These are phyloP conservation scores for Arthrobotrys megalospora DNA, from an alignment of 2,329 filamentous ascomycete genomes.

Conservation along the genomic window DNA sequence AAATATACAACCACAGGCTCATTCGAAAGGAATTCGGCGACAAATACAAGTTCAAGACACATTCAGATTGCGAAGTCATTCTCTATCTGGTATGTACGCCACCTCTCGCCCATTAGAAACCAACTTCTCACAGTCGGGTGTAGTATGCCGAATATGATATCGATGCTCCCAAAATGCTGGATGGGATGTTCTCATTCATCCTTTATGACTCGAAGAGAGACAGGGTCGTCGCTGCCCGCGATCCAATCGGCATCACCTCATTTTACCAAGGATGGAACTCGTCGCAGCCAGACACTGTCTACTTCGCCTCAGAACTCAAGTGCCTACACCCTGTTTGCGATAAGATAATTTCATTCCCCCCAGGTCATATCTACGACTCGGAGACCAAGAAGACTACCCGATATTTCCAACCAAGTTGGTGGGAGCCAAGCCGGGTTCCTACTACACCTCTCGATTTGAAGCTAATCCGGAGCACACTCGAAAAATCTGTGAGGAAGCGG, in stretches of 20 bases:
- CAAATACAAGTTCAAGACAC: constrained; percentile 96
- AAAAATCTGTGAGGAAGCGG: constrained; percentile 93
- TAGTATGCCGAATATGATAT: constrained; percentile 93
- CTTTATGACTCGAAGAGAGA: constrained; percentile 96
- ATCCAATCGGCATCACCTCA: constrained; percentile 96
- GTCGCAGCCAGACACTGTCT: constrained; percentile 84
- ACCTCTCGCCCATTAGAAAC: not conserved
- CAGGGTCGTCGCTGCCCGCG: constrained; percentile 91
- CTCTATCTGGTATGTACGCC: constrained; percentile 83
- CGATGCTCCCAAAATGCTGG: constrained; percentile 91
- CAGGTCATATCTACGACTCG: constrained; percentile 96
- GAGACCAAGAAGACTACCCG: constrained; percentile 85
- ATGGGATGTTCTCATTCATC: constrained; percentile 99
- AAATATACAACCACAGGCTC: constrained; percentile 99
- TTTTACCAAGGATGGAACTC: constrained; percentile 96
- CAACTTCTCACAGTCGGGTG: constrained; percentile 14
- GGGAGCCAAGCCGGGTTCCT: constrained; percentile 85
- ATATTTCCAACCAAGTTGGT: constrained; percentile 95
- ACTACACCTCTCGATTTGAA: constrained; percentile 86
- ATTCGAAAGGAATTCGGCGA: constrained; percentile 88
- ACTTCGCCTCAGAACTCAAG: constrained; percentile 98
- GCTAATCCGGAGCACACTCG: constrained; percentile 83
- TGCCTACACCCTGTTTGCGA: constrained; percentile 93
- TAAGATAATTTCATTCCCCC: constrained; percentile 93
- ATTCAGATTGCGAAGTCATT: constrained; percentile 98